Base-by-base conservation (phyloP, 495 filamentous ascomycete species). In the Penicillium ochrochloron region DNA sequence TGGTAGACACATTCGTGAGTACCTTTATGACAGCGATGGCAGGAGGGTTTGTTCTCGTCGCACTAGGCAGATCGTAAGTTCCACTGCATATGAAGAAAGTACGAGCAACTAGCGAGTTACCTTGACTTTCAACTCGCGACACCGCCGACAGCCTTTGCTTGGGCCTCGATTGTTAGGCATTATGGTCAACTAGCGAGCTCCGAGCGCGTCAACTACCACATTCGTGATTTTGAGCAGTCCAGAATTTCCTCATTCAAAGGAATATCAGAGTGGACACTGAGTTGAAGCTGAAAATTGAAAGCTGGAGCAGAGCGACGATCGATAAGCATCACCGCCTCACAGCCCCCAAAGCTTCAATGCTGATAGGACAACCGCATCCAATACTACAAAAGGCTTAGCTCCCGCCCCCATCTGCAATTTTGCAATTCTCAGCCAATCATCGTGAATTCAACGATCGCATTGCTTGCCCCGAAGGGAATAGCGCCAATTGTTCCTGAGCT, bases 151-250 rank as follows among this genome's bases (percentile, higher is more conserved):
- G 15, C 64, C 55, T 62, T 62, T 66, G 35, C 59, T 66, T 14
- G 55, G 64, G 19, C 64, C 64, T 5, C 56, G 64, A 55, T 54
- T 53, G 34, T 59, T 66, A 19, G 64, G 35, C 59, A 66, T 62
- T 54, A 7, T 11, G 19, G 19, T 25, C 33, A 35, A 31, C 53
- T n/a, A 34, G 29, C 7, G 10, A 10, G 23, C 27, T 23, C 41
- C 17, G 1, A 23, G 31, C 29, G 33, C 53, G 10, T 21, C 11
- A 37, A 4, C 23, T 56, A 21, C 25, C n/a, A 56, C 29, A 56
- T 25, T 29, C 12, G 17, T 52, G 25, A 9, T 31, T 23, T 48
- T 12, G 11, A 14, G 44, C 44, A 25, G 9, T 2, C 21, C 44
- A 12, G 44, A 11, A 4, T 27, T 3, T 15, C 14, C 19, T 0